Conservation (phyloP, 257 asterid species). For the Ilex asprella region DNA sequence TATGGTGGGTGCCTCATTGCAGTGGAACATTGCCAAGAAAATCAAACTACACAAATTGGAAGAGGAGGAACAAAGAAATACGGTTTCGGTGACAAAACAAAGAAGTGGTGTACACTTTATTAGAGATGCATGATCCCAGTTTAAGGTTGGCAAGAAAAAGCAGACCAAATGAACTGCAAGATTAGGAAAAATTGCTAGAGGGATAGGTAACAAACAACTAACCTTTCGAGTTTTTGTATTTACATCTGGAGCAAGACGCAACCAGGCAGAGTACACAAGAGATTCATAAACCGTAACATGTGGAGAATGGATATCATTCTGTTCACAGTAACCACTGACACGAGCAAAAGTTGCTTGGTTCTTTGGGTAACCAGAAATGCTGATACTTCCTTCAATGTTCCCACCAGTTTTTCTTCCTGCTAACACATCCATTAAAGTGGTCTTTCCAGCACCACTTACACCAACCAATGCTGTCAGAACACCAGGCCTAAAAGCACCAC, state of each 20-base stretch:
- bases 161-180: too few relatives aligned
- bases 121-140: too few relatives aligned
- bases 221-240: constrained; percentile 49
- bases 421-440: constrained; percentile 83
- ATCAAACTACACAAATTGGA: too few relatives aligned
- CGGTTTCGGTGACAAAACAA: too few relatives aligned
- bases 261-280: constrained; percentile 77
- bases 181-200: not conserved
- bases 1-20: too few relatives aligned
- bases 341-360: constrained; percentile 86
- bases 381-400: constrained; percentile 61
- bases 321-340: constrained; percentile 83
- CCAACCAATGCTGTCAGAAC: constrained; percentile 83
- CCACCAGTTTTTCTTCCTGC: constrained; percentile 92
- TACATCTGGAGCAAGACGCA: constrained; percentile 77
- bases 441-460: constrained; percentile 92
- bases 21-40: too few relatives aligned
- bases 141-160: too few relatives aligned
- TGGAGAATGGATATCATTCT: constrained; percentile 86
- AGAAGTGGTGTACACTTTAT: too few relatives aligned
- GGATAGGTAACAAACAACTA: not conserved
- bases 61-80: too few relatives aligned
- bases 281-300: constrained; percentile 82
- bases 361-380: constrained; percentile 80
- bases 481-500: constrained; percentile 89